These are phyloP conservation scores for Coemansia guatemalensis DNA, from an alignment of 192 early-diverging fungal genomes.

Conservation along the genomic window DNA sequence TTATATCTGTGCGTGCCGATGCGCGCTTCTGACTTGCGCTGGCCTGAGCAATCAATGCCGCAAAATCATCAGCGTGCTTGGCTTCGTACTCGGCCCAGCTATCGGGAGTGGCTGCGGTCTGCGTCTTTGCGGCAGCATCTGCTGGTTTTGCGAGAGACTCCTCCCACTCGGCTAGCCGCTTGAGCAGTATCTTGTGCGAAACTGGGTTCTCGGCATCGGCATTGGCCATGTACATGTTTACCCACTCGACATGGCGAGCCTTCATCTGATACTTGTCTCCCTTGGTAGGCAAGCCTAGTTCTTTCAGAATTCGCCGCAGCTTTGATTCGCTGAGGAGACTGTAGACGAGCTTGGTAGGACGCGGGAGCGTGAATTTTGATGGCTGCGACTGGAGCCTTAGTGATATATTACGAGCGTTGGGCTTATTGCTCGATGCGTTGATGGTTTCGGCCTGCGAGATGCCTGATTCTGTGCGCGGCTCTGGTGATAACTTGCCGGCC, in stretches of 20 bases:
- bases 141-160: conserved; percentile 15
- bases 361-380: conserved; percentile 24
- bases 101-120: neutral
- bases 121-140: conserved; percentile 4
- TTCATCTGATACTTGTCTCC: conserved; percentile 54
- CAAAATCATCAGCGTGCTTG: conserved; percentile 44
- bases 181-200: conserved; percentile 31
- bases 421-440: neutral
- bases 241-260: conserved; percentile 50
- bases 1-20: neutral
- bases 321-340: conserved; percentile 49
- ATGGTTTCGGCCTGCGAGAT: neutral
- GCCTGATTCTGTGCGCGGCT: neutral
- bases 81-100: conserved; percentile 23
- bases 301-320: conserved; percentile 47
- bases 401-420: neutral
- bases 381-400: conserved; percentile 13
- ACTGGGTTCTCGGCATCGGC: conserved; percentile 39
- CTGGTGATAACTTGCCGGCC: conserved; percentile 11
- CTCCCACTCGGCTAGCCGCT: conserved; percentile 38
- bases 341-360: conserved; percentile 54
- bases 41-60: conserved; percentile 33
- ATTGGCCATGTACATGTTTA: conserved; percentile 56
- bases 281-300: conserved; percentile 47
- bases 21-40: conserved; percentile 5